Percentiles rank a stretch among this genome's conserved stretches.
Conservation (phyloP, 2,329 filamentous ascomycete genomes). For the Lasiodiplodia theobromae region DNA sequence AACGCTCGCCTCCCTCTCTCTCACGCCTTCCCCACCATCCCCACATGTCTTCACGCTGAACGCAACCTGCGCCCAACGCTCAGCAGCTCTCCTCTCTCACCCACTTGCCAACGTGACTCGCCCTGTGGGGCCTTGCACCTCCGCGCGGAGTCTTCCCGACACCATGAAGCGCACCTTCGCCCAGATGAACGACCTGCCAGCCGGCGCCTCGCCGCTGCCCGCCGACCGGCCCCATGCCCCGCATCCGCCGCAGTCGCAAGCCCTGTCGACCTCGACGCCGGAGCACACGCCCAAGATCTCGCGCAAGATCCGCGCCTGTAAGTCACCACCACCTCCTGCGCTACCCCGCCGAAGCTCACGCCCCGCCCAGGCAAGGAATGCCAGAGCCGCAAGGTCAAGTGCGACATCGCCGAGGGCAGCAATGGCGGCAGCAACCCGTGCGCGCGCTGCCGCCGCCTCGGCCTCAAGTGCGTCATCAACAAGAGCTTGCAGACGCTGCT, state of each 20-base stretch:
- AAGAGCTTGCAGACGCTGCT: conserved; percentile 43
- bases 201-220: background rate
- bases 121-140: conserved; percentile 10
- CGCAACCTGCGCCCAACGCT: conserved; percentile 21
- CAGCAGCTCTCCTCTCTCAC: background rate
- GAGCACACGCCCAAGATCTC: conserved; percentile 30
- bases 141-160: conserved; percentile 10
- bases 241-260: conserved; percentile 22
- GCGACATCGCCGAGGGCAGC: conserved; percentile 42
- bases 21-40: conserved; percentile 19
- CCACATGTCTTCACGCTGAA: conserved; percentile 7
- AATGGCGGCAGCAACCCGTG: conserved; percentile 41
- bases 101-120: conserved; percentile 12
- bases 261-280: conserved; percentile 7
- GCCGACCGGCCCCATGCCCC: conserved; percentile 10
- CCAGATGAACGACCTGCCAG: conserved; percentile 26
- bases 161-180: conserved; percentile 29
- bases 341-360: conserved; percentile 1
- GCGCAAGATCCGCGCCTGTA: conserved; percentile 29
- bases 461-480: conserved; percentile 85
- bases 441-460: conserved; percentile 43
- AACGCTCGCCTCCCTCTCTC: conserved; percentile 14
- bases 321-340: background rate
- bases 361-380: conserved; percentile 41
- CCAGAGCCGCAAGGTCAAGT: conserved; percentile 46